phyloP scores from a whole-genome alignment of 441 rosid species.

The Adansonia gregorii region DNA sequence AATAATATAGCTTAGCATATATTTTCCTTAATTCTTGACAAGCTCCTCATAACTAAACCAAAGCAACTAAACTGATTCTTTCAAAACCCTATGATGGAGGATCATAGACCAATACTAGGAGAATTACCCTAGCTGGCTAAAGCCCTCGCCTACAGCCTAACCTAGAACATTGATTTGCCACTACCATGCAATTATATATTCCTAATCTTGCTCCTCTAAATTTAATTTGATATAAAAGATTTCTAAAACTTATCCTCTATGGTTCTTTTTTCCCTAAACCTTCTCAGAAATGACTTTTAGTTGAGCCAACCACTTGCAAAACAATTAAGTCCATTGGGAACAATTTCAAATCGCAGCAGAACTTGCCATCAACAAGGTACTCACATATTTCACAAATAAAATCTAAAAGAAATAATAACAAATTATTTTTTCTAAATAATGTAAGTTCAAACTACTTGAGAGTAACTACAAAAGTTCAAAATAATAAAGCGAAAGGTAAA shows the following conservation, averaged over 20 bases:
- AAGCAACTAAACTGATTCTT: neutral
- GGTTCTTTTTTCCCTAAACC: constrained; percentile 5
- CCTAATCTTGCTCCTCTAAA: neutral
- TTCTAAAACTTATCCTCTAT: neutral
- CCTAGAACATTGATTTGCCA: neutral
- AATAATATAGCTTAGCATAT: constrained; percentile 3
- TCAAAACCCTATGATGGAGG: neutral
- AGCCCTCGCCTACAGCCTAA: neutral
- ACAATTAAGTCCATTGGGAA: neutral
- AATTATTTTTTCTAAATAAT: neutral
- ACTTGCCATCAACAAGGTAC: neutral
- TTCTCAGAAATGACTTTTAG: constrained; percentile 8
- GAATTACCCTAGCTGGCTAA: neutral
- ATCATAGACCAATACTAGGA: too few species aligned
- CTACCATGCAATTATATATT: neutral
- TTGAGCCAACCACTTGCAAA: too few species aligned
- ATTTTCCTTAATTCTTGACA: neutral
- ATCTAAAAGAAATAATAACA: neutral
- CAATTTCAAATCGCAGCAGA: neutral
- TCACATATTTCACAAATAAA: constrained; percentile 1
- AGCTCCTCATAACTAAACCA: constrained; percentile 5
- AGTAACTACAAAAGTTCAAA: neutral
- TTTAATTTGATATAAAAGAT: neutral
- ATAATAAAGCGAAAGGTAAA: constrained; percentile 10
- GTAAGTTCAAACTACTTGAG: neutral